Evolutionary conservation across 1,139 yeast genomes (phyloP).

Genomic region (Kurtzmaniella natalensis): DNA sequence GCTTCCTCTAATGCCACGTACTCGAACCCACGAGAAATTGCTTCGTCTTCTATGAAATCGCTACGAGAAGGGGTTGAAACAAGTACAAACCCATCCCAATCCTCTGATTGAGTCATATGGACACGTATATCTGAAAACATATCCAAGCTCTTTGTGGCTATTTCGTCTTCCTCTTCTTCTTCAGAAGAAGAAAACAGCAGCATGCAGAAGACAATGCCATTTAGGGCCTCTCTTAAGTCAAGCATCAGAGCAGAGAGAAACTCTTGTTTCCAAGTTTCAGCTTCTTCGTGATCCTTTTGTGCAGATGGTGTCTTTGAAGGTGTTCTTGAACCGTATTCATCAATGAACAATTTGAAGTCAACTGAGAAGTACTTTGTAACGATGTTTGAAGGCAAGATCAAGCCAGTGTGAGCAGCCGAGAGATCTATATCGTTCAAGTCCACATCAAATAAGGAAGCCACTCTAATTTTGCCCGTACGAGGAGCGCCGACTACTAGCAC

Average conservation of each 20-base stretch:
- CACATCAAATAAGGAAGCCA: constrained; percentile 22
- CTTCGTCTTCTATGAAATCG: constrained; percentile 28
- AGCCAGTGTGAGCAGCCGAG: constrained; percentile 32
- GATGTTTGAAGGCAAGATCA: constrained; percentile 25
- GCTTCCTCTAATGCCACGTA: constrained; percentile 20
- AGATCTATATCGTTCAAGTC: constrained; percentile 10
- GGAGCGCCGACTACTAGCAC: constrained; percentile 39
- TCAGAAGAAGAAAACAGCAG: constrained; percentile 5
- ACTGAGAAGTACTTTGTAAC: constrained; percentile 31
- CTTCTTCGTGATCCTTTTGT: constrained; percentile 11
- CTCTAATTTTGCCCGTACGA: constrained; percentile 30
- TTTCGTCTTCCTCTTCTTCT: too few relatives aligned
- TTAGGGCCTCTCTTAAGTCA: constrained; percentile 37
- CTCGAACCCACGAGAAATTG: constrained; percentile 28
- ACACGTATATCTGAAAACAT: constrained; percentile 12
- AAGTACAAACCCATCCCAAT: constrained; percentile 22
- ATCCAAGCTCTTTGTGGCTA: neutral
- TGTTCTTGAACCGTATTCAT: constrained; percentile 27
- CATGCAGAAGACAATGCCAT: constrained; percentile 34
- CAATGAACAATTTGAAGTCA: constrained; percentile 31
- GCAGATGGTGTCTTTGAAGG: neutral
- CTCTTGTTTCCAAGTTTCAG: constrained; percentile 28
- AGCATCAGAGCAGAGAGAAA: constrained; percentile 24
- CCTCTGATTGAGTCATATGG: constrained; percentile 6
- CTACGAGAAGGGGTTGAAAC: constrained; percentile 19